phyloP scores from a whole-genome alignment of 2,329 filamentous ascomycete species.

The Mycosphaerella arachidis region DNA sequence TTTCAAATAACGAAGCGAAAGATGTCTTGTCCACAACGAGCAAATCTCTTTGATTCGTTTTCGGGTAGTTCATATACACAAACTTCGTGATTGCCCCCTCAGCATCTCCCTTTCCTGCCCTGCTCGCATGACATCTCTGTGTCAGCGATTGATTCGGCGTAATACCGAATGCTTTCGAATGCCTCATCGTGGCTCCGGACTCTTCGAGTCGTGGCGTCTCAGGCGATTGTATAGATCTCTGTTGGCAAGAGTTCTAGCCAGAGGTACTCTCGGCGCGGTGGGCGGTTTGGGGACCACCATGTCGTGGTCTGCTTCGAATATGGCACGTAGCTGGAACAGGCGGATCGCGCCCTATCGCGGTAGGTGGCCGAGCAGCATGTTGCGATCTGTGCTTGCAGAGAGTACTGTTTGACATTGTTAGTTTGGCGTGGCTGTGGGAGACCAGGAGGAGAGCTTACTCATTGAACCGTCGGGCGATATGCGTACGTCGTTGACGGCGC shows the following conservation, averaged over 20 bases:
- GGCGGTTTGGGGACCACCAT: not conserved
- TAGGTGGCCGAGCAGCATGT: slow-evolving; percentile 33
- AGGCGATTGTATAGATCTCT: not conserved
- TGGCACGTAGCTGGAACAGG: not conserved
- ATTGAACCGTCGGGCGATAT: slow-evolving; percentile 87
- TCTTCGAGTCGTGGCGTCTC: not conserved
- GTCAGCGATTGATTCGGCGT: not conserved
- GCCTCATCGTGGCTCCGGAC: not conserved
- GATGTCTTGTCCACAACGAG: not conserved
- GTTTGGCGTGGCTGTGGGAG: not conserved
- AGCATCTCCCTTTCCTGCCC: too few relatives aligned
- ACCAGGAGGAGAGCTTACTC: slow-evolving; percentile 56
- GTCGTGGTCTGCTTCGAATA: not conserved
- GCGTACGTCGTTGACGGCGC: slow-evolving; percentile 89
- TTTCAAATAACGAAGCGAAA: not conserved
- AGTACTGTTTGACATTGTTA: slow-evolving; percentile 18
- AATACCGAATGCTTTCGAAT: not conserved
- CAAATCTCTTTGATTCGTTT: not conserved
- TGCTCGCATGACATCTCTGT: not conserved
- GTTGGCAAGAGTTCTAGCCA: not conserved
- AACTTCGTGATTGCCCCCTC: not conserved
- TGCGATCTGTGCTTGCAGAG: slow-evolving; percentile 34
- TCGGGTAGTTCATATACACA: not conserved
- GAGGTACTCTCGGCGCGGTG: not conserved
- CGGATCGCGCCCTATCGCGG: slow-evolving; percentile 17